These are phyloP conservation scores for Rhodotorula graminis DNA, from an alignment of 768 basidiomycete species.

Conservation along the genomic window DNA sequence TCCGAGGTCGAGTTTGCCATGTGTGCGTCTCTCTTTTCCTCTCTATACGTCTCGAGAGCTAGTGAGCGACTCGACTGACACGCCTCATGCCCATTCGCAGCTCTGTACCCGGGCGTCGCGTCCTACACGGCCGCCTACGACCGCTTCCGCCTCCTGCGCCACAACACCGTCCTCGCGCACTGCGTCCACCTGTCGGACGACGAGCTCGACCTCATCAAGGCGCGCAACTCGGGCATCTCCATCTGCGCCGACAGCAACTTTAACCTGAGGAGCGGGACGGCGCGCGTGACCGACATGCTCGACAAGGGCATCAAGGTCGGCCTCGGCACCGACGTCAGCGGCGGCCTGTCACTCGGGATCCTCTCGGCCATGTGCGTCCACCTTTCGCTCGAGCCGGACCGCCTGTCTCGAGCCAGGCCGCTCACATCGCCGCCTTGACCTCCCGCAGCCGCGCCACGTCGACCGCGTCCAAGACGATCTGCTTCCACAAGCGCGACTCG, in stretches of 20 bases:
- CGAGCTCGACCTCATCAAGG: conserved; percentile 68
- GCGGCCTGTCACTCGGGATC: conserved; percentile 78
- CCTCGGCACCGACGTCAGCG: conserved; percentile 75
- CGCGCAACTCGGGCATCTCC: conserved; percentile 66
- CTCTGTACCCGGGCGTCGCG: conserved; percentile 60
- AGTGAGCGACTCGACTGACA: no score
- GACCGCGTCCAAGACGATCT: conserved; percentile 70
- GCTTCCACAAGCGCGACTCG: conserved; percentile 50
- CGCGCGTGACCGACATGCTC: conserved; percentile 69
- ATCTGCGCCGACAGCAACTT: conserved; percentile 86
- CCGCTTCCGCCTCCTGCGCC: conserved; percentile 64
- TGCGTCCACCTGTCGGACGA: conserved; percentile 69
- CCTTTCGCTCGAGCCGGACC: not conserved
- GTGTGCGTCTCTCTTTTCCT: conserved; percentile 4
- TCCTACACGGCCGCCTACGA: conserved; percentile 83
- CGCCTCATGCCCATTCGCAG: no score
- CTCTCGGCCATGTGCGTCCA: conserved; percentile 55
- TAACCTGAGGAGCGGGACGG: conserved; percentile 78
- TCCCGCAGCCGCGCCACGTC: conserved; percentile 60
- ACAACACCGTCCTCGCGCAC: conserved; percentile 82
- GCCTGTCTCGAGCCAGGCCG: not conserved
- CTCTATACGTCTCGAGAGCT: not conserved
- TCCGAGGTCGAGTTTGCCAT: conserved; percentile 65
- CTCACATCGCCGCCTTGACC: not conserved
- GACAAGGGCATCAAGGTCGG: conserved; percentile 89